Evolutionary conservation across 2,329 filamentous ascomycete genomes (phyloP), one percentile per base, ranked within the genome.

Genomic region (Calycina herbarum): DNA sequence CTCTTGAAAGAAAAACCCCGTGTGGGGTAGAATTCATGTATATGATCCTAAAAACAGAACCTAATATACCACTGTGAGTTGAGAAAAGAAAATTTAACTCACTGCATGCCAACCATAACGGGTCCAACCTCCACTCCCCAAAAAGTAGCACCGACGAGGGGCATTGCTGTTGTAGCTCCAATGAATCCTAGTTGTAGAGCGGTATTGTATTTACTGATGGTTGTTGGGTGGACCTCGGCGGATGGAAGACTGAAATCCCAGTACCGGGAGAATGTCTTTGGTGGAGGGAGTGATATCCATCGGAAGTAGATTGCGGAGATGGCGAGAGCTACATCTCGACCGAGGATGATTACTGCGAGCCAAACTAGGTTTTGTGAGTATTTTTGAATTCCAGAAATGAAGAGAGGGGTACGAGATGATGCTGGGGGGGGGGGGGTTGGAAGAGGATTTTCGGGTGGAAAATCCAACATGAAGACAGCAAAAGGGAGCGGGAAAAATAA

Each of bases 241-340:
- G 89, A 92, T 1, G 92, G 95, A 15, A 99, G 84, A 2, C 91
- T 94, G 76, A 99, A 98, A 79, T 99, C 95, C 95, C 95, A 99
- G 79, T 98, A 99, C 20, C 95, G 84, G 20, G 85, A 80, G 78
- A 97, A 92, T 0, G 95, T 98, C 80, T 98, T 98, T 1, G 95
- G 95, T 0, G 92, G 89, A 0, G 95, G 95, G 5, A 99, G 84
- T 1, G 92, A 96, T 70, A 97, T 96, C 86, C 93, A 98, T 69
- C 95, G 90, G 78, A 95, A 98, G 81, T 97, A 98, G 71, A 99
- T 89, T 29, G 95, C 95, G 1, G 93, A 88, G 27, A 97, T 83
- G 31, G 86, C 93, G 4, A 99, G 85, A 24, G 89, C 92, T 54
- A 91, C 86, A 73, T 99, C 95, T 56, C 95, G 87, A 33, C 94